Conservation (phyloP, 2,329 filamentous ascomycete species). For the Furcasterigmium sp. region DNA sequence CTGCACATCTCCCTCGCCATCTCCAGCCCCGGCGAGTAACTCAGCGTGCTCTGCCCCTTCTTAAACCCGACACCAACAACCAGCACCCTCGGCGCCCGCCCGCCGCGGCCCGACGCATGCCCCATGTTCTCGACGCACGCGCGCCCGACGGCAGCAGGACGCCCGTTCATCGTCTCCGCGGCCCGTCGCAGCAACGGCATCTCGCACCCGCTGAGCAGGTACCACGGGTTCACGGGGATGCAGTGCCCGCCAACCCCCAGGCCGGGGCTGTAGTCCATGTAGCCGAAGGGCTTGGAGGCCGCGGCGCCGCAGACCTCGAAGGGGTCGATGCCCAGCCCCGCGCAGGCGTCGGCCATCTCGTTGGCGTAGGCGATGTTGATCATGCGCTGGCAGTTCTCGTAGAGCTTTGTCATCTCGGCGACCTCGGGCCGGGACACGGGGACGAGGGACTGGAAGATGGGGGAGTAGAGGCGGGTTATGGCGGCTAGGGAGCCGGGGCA, state of each 20-base stretch:
- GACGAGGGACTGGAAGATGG: constrained; percentile 41
- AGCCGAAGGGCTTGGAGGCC: constrained; percentile 48
- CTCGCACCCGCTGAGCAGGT: constrained; percentile 40
- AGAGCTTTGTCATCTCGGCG: constrained; percentile 54
- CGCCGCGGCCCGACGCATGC: background rate
- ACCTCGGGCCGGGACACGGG: constrained; percentile 47
- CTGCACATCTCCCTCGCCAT: constrained; percentile 15
- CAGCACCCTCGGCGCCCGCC: constrained; percentile 14
- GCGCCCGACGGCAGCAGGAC: constrained; percentile 31
- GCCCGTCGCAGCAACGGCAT: constrained; percentile 41
- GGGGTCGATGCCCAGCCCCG: constrained; percentile 37
- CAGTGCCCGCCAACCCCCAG: constrained; percentile 51
- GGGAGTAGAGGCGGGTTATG: constrained; percentile 38
- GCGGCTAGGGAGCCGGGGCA: constrained; percentile 36
- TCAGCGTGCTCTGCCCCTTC: constrained; percentile 24
- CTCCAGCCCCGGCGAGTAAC: constrained; percentile 24
- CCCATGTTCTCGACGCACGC: background rate
- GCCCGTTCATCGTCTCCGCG: constrained; percentile 34
- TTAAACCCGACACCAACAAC: constrained; percentile 30
- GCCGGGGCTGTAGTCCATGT: constrained; percentile 39
- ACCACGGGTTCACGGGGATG: constrained; percentile 51
- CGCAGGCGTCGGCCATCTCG: constrained; percentile 50
- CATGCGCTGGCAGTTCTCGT: constrained; percentile 54
- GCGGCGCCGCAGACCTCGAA: constrained; percentile 46
- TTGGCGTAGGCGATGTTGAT: constrained; percentile 49